A percentile compares a stretch with the other conserved stretches of the same genome.
phyloP scores from a whole-genome alignment of 306 rosid species.

The Ochetophila trinervis region DNA sequence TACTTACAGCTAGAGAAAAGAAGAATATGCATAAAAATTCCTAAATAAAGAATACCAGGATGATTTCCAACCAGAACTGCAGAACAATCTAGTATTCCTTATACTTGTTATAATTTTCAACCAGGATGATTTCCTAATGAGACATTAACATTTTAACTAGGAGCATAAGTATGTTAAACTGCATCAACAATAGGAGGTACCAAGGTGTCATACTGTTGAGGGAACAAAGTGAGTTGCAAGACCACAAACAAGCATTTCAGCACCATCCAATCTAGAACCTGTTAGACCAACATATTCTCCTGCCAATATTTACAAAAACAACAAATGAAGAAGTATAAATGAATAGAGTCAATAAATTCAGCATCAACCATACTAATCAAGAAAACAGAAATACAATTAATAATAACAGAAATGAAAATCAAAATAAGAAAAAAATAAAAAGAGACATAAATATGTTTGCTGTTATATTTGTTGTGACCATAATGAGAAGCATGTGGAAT shows the following conservation, averaged over 20 bases:
- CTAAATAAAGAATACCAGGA: background rate
- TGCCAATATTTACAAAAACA: conserved; percentile 41
- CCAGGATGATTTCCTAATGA: conserved; percentile 8
- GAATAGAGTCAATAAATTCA: background rate
- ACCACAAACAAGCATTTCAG: conserved; percentile 93
- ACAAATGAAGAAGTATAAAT: conserved; percentile 9
- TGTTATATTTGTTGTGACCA: too few species aligned
- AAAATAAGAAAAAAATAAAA: background rate
- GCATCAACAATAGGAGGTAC: background rate
- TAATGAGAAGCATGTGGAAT: too few species aligned
- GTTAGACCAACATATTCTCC: conserved; percentile 95
- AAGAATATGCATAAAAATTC: background rate
- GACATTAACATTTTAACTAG: background rate
- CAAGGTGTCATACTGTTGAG: conserved; percentile 50
- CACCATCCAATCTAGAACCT: conserved; percentile 88
- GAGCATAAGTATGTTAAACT: background rate
- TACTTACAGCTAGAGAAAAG: background rate
- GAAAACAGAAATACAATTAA: too few species aligned
- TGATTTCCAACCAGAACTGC: background rate
- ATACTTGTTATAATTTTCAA: background rate
- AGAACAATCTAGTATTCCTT: background rate
- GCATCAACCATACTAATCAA: background rate
- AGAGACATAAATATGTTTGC: background rate
- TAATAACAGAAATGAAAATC: conserved; percentile 11
- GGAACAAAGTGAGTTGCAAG: conserved; percentile 95